Conservation (phyloP, 2,329 filamentous ascomycete species). For the Paecilomyces sp. region DNA sequence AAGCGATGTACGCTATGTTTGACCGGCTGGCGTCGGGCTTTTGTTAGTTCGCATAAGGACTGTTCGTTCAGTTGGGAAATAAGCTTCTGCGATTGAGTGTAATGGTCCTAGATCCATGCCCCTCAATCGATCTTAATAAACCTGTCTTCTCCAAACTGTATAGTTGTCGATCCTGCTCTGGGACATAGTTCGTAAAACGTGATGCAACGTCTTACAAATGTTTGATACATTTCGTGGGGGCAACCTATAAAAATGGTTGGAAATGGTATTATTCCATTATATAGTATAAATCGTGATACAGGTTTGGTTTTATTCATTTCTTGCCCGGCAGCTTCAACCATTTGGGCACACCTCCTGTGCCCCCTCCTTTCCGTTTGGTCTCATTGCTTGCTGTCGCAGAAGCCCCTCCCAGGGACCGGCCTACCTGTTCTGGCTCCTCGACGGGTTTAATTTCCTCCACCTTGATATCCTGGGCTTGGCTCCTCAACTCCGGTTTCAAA, state of each 20-base stretch:
- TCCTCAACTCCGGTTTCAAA: slow-evolving; percentile 54
- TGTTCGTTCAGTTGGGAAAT: neutral
- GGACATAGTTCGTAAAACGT: neutral
- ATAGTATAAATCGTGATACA: slow-evolving; percentile 9
- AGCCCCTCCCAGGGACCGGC: slow-evolving; percentile 4
- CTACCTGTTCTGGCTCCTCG: slow-evolving; percentile 30
- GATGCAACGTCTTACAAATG: neutral
- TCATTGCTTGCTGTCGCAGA: slow-evolving; percentile 19
- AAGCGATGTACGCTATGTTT: neutral
- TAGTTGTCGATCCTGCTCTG: neutral
- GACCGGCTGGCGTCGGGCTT: too few species aligned
- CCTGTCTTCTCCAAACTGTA: neutral
- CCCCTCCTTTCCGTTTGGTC: slow-evolving; percentile 22
- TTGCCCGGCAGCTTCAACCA: slow-evolving; percentile 67
- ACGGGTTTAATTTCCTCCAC: slow-evolving; percentile 50
- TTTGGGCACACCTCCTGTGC: slow-evolving; percentile 49
- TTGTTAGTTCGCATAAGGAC: neutral
- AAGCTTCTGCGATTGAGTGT: neutral
- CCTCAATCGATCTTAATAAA: neutral
- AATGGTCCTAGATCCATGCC: neutral
- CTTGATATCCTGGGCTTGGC: slow-evolving; percentile 59
- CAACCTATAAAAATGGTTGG: neutral
- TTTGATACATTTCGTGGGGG: neutral
- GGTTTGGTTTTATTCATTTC: slow-evolving; percentile 46
- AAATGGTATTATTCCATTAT: neutral